Conservation (phyloP, 192 early-diverging fungal species). For the Phycomyces nitens region DNA sequence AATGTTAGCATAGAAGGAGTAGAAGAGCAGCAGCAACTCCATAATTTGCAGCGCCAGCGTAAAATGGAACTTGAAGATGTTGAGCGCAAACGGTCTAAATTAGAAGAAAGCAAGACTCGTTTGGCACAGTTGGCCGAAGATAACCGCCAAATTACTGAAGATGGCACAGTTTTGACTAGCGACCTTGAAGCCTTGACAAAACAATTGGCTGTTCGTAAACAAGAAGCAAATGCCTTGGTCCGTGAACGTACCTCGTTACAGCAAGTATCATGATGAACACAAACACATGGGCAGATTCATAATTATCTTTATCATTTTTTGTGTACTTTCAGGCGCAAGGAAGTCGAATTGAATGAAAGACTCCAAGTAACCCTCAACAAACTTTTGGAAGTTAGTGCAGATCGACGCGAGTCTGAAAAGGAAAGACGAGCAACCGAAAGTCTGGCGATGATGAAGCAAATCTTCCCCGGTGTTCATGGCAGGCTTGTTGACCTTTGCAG, state of each 20-base stretch:
- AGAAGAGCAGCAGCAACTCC: slow-evolving; percentile 65
- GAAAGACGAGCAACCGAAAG: slow-evolving; percentile 74
- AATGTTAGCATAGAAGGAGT: slow-evolving; percentile 63
- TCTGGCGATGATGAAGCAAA: slow-evolving; percentile 72
- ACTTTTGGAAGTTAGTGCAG: slow-evolving; percentile 76
- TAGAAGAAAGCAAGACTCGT: slow-evolving; percentile 45
- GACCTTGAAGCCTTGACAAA: slow-evolving; percentile 8
- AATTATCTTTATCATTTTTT: slow-evolving; percentile 20
- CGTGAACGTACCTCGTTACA: slow-evolving; percentile 63
- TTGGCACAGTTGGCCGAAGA: slow-evolving; percentile 50
- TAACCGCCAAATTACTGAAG: slow-evolving; percentile 31
- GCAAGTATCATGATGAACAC: slow-evolving; percentile 33
- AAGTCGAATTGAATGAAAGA: slow-evolving; percentile 82
- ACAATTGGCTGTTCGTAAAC: slow-evolving; percentile 21
- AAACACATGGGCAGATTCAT: background rate
- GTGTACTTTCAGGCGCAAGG: slow-evolving; percentile 37
- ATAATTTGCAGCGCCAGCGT: slow-evolving; percentile 62
- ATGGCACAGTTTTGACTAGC: slow-evolving; percentile 16
- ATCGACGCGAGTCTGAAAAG: slow-evolving; percentile 80
- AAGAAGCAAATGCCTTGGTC: slow-evolving; percentile 58
- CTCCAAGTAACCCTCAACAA: slow-evolving; percentile 71
- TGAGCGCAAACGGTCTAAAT: slow-evolving; percentile 54
- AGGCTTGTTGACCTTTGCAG: slow-evolving; percentile 85
- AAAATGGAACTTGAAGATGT: slow-evolving; percentile 62
- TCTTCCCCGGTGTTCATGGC: slow-evolving; percentile 90